Evolutionary conservation across 495 filamentous ascomycete species (phyloP).

Genomic region (Penicillium goetzii): DNA sequence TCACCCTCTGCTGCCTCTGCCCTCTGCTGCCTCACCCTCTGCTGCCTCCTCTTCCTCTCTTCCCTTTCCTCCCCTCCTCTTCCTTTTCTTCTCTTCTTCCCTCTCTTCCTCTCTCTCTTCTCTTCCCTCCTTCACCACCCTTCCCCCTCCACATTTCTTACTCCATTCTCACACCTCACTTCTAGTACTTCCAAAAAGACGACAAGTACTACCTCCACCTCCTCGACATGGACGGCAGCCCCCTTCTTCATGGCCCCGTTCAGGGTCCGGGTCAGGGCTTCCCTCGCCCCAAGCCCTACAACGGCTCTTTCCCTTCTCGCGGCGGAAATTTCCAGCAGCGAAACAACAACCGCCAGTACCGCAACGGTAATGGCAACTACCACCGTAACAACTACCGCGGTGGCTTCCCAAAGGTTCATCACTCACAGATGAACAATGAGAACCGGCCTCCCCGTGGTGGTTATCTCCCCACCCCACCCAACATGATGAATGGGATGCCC

Average conservation of each 20-base stretch:
- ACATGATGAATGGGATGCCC: slow-evolving; percentile 4
- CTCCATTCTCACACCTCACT: neutral
- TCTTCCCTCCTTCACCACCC: neutral
- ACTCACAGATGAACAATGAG: neutral
- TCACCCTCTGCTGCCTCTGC: neutral
- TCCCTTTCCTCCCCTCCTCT: neutral
- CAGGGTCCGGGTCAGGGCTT: neutral
- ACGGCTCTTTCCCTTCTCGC: neutral
- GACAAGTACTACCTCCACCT: slow-evolving; percentile 16
- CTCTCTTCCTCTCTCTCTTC: neutral
- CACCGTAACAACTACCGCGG: neutral
- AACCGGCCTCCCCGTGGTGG: slow-evolving; percentile 2
- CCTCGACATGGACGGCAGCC: slow-evolving; percentile 12
- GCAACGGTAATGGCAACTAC: slow-evolving; percentile 6
- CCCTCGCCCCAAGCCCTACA: neutral
- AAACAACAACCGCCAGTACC: slow-evolving; percentile 1
- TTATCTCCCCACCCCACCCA: neutral
- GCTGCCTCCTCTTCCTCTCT: neutral
- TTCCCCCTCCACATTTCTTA: neutral
- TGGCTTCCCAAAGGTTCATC: neutral
- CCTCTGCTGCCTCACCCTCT: neutral
- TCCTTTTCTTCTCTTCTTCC: neutral
- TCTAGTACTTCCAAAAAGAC: slow-evolving; percentile 24
- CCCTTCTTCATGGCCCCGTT: neutral
- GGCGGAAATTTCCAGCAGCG: neutral